phyloP scores from a whole-genome alignment of 2,329 filamentous ascomycete genomes.

The Sclerotinia nivalis region DNA sequence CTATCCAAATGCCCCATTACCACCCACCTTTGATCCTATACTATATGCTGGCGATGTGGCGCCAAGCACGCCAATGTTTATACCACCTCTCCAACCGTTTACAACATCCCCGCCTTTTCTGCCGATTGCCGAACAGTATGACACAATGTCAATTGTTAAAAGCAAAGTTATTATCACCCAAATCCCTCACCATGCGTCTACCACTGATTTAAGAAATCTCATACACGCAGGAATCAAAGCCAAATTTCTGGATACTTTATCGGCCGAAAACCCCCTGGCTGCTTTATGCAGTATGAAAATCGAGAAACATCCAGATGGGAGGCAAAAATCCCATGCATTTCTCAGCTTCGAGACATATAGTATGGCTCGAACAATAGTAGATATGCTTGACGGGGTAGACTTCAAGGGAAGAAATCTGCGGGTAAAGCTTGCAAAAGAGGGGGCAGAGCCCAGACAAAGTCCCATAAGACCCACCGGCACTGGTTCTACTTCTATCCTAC shows the following conservation, averaged over 20 bases:
- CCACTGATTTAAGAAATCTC: slow-evolving; percentile 22
- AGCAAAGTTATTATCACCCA: slow-evolving; percentile 35
- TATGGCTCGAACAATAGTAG: slow-evolving; percentile 23
- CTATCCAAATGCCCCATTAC: not conserved
- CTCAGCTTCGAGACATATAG: slow-evolving; percentile 25
- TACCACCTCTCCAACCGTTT: not conserved
- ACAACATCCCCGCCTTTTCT: not conserved
- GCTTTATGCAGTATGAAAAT: slow-evolving; percentile 27
- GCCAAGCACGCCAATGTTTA: slow-evolving; percentile 21
- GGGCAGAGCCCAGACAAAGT: not conserved
- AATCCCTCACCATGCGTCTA: slow-evolving; percentile 22
- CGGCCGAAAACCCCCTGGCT: slow-evolving; percentile 1
- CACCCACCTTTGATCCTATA: not conserved
- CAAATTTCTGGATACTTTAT: not conserved
- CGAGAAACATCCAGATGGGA: slow-evolving; percentile 22
- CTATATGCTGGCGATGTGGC: slow-evolving; percentile 24
- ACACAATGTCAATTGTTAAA: slow-evolving; percentile 17
- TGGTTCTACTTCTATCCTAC: not conserved
- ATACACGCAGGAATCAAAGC: slow-evolving; percentile 11
- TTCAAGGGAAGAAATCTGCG: slow-evolving; percentile 12
- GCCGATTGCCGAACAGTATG: not conserved
- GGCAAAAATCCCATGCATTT: slow-evolving; percentile 31
- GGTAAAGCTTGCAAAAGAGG: slow-evolving; percentile 25
- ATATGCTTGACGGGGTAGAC: slow-evolving; percentile 1
- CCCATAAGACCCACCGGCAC: not conserved